phyloP scores from a whole-genome alignment of 495 filamentous ascomycete species.

The Aspergillus wentii region DNA sequence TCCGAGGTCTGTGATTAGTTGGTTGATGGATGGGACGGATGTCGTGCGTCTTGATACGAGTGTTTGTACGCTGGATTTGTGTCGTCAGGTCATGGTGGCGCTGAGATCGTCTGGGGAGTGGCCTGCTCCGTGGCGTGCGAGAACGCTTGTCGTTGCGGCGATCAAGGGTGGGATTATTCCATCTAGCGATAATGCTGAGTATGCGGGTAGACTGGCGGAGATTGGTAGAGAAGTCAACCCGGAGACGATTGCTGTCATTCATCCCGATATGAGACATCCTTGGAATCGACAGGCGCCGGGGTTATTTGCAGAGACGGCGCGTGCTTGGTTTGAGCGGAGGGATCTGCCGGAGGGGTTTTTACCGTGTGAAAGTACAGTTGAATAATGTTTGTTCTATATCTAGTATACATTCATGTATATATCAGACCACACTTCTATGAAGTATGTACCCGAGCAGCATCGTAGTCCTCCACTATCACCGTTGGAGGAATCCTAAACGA shows the following conservation, averaged over 20 bases:
- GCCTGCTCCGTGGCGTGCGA: no score
- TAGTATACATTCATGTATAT: no score
- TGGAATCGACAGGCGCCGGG: slow-evolving; percentile 10
- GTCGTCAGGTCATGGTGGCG: background rate
- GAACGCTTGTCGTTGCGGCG: slow-evolving; percentile 6
- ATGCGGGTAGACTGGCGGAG: slow-evolving; percentile 1
- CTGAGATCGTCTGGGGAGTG: no score
- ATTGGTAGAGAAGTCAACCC: background rate
- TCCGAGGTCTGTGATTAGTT: no score
- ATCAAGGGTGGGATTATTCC: slow-evolving; percentile 3
- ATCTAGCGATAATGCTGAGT: background rate
- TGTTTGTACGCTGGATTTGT: slow-evolving; percentile 1
- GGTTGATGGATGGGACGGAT: slow-evolving; percentile 12
- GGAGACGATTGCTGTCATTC: slow-evolving; percentile 5
- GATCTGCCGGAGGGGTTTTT: slow-evolving; percentile 13
- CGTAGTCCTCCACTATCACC: no score
- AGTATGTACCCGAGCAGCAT: no score
- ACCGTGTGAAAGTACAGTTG: no score
- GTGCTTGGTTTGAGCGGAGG: slow-evolving; percentile 6
- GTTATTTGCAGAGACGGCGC: slow-evolving; percentile 9
- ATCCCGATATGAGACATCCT: slow-evolving; percentile 10
- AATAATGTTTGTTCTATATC: no score
- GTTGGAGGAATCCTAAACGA: slow-evolving; percentile 29
- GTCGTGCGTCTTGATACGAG: no score
- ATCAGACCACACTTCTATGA: no score